Percentiles rank a stretch among this genome's conserved stretches.
Conservation (phyloP, 257 asterid genomes). For the Gynochthodes officinalis region DNA sequence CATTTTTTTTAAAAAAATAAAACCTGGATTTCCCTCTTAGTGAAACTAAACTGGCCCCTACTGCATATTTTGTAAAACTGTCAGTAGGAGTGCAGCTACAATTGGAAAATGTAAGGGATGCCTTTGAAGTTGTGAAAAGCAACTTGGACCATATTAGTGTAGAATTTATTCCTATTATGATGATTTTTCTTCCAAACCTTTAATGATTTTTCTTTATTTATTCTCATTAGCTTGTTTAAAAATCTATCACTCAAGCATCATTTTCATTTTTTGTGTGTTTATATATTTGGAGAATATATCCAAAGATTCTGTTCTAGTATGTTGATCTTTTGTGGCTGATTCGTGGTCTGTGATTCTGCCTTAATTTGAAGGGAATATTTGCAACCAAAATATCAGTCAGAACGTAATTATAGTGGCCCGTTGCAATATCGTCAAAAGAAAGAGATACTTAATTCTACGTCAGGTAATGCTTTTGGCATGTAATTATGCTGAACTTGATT, state of each 20-base stretch:
- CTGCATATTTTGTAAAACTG: not conserved
- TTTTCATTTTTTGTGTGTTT: not conserved
- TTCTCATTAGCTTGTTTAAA: not conserved
- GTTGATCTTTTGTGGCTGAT: constrained; percentile 7
- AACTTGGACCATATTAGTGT: not conserved
- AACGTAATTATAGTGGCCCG: constrained; percentile 75
- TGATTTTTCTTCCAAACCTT: not conserved
- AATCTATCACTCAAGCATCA: not conserved
- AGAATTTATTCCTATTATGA: not conserved
- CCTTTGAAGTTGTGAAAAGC: not conserved
- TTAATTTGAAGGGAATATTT: constrained; percentile 59
- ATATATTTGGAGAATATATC: not conserved
- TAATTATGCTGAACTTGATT: not conserved
- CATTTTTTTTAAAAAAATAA: too few relatives aligned
- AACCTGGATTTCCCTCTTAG: not conserved
- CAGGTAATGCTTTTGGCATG: constrained; percentile 44
- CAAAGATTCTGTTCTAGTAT: not conserved
- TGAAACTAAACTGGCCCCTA: not conserved
- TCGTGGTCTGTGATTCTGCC: constrained; percentile 7
- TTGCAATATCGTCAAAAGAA: constrained; percentile 75
- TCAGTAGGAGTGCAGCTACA: not conserved
- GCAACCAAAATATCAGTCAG: constrained; percentile 55
- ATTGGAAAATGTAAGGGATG: not conserved
- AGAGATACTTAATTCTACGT: constrained; percentile 44
- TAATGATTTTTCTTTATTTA: not conserved